Conservation (phyloP, 1,139 yeast species). For the Hanseniaspora sp. region DNA sequence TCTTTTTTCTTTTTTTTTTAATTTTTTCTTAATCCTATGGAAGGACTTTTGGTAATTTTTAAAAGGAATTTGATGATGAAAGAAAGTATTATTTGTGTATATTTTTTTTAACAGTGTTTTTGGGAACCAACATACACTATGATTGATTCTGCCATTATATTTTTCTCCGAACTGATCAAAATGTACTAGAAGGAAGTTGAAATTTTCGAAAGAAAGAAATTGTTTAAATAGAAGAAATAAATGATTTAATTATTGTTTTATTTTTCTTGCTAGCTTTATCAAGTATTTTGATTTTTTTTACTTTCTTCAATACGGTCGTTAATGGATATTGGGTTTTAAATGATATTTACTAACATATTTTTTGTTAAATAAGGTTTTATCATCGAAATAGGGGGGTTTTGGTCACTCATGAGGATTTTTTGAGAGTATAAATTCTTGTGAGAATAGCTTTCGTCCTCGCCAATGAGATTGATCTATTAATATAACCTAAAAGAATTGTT, state of each 20-base stretch:
- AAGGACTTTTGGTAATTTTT: neutral
- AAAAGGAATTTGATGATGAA: neutral
- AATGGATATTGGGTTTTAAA: constrained; percentile 16
- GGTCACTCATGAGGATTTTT: constrained; percentile 9
- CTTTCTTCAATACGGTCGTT: constrained; percentile 14
- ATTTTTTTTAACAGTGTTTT: neutral
- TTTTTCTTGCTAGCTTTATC: neutral
- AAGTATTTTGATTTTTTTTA: constrained; percentile 1
- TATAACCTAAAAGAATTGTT: constrained; percentile 12
- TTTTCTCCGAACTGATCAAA: constrained; percentile 15
- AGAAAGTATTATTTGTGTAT: neutral
- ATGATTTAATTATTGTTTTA: neutral
- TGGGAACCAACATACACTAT: constrained; percentile 10
- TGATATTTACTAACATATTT: constrained; percentile 13
- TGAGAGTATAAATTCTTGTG: constrained; percentile 13
- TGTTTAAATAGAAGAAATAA: neutral
- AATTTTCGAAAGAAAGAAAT: neutral
- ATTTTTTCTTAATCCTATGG: neutral
- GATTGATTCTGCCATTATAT: constrained; percentile 16
- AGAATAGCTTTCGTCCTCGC: constrained; percentile 11
- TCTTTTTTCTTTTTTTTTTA: neutral
- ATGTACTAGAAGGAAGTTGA: constrained; percentile 7
- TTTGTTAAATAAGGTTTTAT: constrained; percentile 15
- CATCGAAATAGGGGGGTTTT: constrained; percentile 15
- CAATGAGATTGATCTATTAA: constrained; percentile 1